Evolutionary conservation across 108 stramenopile species (phyloP), one percentile per base, ranked within the genome.

Genomic region (Nitzschia sp.): DNA sequence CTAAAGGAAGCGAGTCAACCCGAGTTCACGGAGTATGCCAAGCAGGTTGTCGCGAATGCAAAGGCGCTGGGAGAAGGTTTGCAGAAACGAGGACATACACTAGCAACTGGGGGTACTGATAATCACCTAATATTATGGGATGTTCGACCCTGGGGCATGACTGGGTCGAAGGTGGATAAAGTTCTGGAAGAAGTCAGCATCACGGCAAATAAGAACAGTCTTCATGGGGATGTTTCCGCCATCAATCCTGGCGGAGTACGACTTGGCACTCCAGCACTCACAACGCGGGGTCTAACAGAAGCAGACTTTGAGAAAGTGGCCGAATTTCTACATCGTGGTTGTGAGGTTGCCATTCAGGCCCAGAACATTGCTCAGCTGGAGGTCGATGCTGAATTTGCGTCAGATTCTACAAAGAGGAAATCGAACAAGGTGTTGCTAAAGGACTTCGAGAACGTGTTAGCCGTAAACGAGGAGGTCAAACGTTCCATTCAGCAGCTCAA

Each of bases 91-190:
- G 98, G 98, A 19, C 93, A 99, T 78, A 81, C 54, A 24, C 69
- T 99, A 61, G 98, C 95, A 45, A 99, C 98, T 1, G 98, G 98
- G 23, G 99, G 99, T 17, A 99, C 98, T 9, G 98, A 98, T 79
- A 99, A 99, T 88, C 99, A 99, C 82, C 86, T 99, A 31, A 46
- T 99, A 25, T 76, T 99, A 1, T 99, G 99, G 99, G 97, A 99
- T 83, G 93, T 98, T 5, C 89, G 94, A 38, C 92, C 95, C 1
- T 85, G 91, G 5, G 96, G 92, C 13, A 58, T 99, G 53, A 98
- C 98, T 15, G 99, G 99, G 27, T 86, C 96, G 47, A 98, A 98
- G 82, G 91, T 98, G 21, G 97, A 99, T 78, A 93, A 91, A 67
- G 87, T 99, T 1, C 80, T 98, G 59, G 99, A 99, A 66, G 47